Evolutionary conservation across 805 yeast genomes (phyloP), one percentile per base, ranked within the genome.

Genomic region (Brettanomyces custersianus): DNA sequence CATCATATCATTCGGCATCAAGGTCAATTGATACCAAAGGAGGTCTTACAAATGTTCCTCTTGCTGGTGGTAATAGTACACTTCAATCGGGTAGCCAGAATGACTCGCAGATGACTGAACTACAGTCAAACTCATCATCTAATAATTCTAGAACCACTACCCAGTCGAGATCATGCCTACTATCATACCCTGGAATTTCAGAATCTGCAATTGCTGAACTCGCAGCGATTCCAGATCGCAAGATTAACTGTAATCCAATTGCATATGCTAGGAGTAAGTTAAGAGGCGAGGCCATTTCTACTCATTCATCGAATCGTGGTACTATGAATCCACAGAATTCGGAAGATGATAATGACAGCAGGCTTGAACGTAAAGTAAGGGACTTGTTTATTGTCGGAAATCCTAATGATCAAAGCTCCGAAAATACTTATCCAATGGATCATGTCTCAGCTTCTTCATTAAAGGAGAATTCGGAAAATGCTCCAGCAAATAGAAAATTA

Each of bases 221-320:
- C 33, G 94, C 94, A 1, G 81, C 82, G 5, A 75, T 88, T 34
- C 90, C 96, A 0, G 96, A 90, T 54, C 87, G 80, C 32, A 67
- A 77, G 0, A 62, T 71, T 29, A 72, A 68, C 20, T 74, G 69
- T 13, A 83, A 85, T 55, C 95, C 95, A 0, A 63, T 87, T 11
- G 70, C 67, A 35, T 74, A 77, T 32, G 87, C 97, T 0, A 63
- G 88, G 45, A 65, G 65, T 58, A 88, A 82, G 57, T 63, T 90
- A 21, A 94, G 84, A 57, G 97, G 95, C 1, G 73, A 65, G 54
- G 37, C 44, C 1, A 34, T 37, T 19, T 26, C 34, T 5, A 20
- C 10, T 7, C 31, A n/a, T 16, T 18, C 20, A 7, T 35, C 31
- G 5, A 26, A 27, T 15, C 27, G 26, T 9, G 28, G 18, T 16